phyloP scores from a whole-genome alignment of 805 yeast genomes.

The Kuraishia piskuri region DNA sequence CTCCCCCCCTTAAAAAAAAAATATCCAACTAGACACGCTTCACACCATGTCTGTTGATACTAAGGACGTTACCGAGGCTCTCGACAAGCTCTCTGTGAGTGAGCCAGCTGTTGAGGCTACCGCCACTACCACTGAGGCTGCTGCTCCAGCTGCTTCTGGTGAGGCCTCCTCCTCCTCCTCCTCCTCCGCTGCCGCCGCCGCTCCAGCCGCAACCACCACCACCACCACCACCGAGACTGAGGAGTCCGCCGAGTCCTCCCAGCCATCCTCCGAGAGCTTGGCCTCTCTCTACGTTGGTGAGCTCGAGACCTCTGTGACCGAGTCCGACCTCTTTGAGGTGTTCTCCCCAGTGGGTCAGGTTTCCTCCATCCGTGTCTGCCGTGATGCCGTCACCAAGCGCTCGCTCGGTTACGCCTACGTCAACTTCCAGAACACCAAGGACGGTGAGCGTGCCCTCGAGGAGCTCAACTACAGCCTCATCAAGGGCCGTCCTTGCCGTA shows the following conservation, averaged over 20 bases:
- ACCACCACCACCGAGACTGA: constrained; percentile 20
- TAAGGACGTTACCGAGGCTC: constrained; percentile 2
- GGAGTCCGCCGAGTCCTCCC: constrained; percentile 24
- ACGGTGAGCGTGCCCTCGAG: constrained; percentile 91
- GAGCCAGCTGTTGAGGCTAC: constrained; percentile 7
- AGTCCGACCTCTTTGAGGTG: constrained; percentile 89
- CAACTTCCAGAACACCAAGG: constrained; percentile 82
- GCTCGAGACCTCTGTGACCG: constrained; percentile 85
- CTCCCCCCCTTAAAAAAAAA: constrained; percentile 3
- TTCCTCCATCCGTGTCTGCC: constrained; percentile 95
- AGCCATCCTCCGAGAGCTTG: constrained; percentile 44
- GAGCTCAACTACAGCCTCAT: constrained; percentile 90
- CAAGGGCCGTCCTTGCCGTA: constrained; percentile 96
- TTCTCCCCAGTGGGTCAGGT: constrained; percentile 94
- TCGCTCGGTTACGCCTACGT: constrained; percentile 98
- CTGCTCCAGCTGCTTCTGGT: constrained; percentile 16
- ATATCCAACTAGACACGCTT: constrained; percentile 4
- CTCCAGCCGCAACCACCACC: constrained; percentile 24
- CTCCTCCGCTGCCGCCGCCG: too few species aligned
- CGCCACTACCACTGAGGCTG: neutral
- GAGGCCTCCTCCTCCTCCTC: too few species aligned
- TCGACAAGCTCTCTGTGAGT: constrained; percentile 3
- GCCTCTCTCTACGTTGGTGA: constrained; percentile 97
- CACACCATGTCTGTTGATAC: constrained; percentile 10
- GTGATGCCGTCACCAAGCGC: constrained; percentile 95